Evolutionary conservation across 805 yeast species (phyloP).

Genomic region (Naumovozyma dairenensis): DNA sequence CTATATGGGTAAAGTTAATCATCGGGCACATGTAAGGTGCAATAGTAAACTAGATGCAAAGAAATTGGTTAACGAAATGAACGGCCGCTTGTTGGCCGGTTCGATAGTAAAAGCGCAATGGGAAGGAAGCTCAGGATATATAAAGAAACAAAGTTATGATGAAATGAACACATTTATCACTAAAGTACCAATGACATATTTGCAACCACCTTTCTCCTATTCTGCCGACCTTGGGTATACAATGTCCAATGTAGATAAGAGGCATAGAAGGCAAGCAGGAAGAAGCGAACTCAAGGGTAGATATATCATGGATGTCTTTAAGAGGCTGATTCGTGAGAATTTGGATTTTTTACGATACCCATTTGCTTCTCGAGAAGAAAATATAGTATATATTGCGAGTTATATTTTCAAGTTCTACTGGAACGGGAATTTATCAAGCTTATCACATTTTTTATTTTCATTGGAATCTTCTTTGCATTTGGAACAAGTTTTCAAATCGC

Average conservation of each 20-base stretch:
- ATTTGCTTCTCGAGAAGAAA: conserved; percentile 28
- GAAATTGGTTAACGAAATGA: conserved; percentile 15
- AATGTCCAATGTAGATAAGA: no score
- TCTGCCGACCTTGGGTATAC: no score
- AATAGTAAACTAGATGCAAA: conserved; percentile 16
- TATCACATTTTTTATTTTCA: conserved; percentile 15
- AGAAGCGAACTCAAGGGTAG: no score
- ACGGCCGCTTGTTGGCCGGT: conserved; percentile 24
- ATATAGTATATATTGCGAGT: conserved; percentile 25
- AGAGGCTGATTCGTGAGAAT: conserved; percentile 20
- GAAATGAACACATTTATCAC: no score
- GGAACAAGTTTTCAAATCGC: conserved; percentile 14
- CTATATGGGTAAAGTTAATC: conserved; percentile 11
- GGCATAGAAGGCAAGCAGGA: no score
- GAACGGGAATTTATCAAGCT: conserved; percentile 19
- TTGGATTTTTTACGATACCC: conserved; percentile 29
- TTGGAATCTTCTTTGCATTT: conserved; percentile 11
- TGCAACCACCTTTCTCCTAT: no score
- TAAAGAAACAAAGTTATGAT: no score
- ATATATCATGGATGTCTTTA: conserved; percentile 16
- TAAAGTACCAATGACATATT: no score
- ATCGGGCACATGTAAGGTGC: conserved; percentile 18
- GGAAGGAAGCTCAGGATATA: conserved; percentile 8
- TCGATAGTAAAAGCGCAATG: conserved; percentile 18
- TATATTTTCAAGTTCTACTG: conserved; percentile 30